Conservation (phyloP, 2,329 filamentous ascomycete genomes). For the Penicillium capsulatum region DNA sequence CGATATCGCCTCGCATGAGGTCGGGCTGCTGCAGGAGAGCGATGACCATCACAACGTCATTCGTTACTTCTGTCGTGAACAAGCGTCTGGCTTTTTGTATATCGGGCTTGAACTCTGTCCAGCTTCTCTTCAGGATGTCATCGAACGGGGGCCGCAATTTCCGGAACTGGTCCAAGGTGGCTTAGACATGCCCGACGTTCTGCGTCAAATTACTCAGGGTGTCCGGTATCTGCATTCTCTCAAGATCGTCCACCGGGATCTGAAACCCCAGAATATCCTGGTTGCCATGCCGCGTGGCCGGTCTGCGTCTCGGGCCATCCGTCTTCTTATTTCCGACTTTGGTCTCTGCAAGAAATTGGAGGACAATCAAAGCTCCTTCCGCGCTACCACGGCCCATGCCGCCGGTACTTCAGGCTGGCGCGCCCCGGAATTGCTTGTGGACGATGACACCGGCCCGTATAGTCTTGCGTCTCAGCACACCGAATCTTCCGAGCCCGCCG, state of each 20-base stretch:
- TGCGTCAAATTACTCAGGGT: conserved; percentile 86
- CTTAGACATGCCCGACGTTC: conserved; percentile 69
- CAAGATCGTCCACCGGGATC: conserved; percentile 91
- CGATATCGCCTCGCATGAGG: conserved; percentile 91
- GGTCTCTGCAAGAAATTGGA: conserved; percentile 96
- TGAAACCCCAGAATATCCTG: conserved; percentile 97
- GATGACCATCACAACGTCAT: conserved; percentile 97
- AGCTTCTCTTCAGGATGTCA: conserved; percentile 85
- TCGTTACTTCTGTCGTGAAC: conserved; percentile 89
- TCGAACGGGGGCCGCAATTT: conserved; percentile 68
- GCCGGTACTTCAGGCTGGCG: conserved; percentile 95
- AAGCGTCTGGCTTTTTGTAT: conserved; percentile 85
- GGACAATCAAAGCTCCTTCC: conserved; percentile 88
- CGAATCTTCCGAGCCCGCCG: conserved; percentile 48
- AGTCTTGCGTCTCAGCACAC: conserved; percentile 36
- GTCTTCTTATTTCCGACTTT: conserved; percentile 96
- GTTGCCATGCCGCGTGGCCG: conserved; percentile 61
- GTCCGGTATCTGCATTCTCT: conserved; percentile 84
- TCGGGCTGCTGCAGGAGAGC: conserved; percentile 81
- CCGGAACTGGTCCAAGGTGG: conserved; percentile 62
- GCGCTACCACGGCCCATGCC: conserved; percentile 88
- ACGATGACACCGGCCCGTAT: conserved; percentile 60
- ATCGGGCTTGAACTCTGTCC: conserved; percentile 94
- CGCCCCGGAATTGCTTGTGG: conserved; percentile 83
- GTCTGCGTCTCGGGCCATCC: conserved; percentile 57